These are phyloP conservation scores for Lipomyces anomalus DNA, from an alignment of 805 yeast species.

Conservation along the genomic window DNA sequence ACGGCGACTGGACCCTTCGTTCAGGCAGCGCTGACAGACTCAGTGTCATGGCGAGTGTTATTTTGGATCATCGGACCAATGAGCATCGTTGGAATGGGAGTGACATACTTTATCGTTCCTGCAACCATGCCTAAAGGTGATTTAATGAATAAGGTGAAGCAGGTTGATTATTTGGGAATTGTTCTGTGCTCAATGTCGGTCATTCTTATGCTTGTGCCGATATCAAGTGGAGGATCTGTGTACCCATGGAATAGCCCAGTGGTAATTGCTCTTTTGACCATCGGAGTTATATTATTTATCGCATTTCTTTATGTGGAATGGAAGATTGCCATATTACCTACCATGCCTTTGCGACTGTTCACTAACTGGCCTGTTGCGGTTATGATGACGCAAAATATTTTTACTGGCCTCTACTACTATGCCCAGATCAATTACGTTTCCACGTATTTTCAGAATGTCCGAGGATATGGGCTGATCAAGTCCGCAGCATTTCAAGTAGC, in stretches of 20 bases:
- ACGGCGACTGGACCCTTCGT: conserved; percentile 53
- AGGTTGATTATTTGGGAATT: conserved; percentile 52
- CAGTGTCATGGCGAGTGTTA: conserved; percentile 48
- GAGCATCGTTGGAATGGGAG: conserved; percentile 31
- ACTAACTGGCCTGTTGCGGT: conserved; percentile 35
- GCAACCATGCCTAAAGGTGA: conserved; percentile 38
- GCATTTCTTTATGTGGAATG: conserved; percentile 47
- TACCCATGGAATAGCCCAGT: conserved; percentile 49
- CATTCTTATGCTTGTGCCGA: conserved; percentile 49
- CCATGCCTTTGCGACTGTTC: conserved; percentile 48
- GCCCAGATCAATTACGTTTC: conserved; percentile 47
- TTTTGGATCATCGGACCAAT: conserved; percentile 46
- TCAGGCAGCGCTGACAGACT: conserved; percentile 46
- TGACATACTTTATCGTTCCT: conserved; percentile 29
- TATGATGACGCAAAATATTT: conserved; percentile 38
- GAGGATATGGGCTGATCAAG: conserved; percentile 37
- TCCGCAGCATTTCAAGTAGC: conserved; percentile 43
- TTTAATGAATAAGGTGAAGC: conserved; percentile 38
- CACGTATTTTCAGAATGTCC: conserved; percentile 44
- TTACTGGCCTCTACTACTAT: conserved; percentile 47
- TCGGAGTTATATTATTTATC: conserved; percentile 41
- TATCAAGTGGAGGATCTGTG: conserved; percentile 57
- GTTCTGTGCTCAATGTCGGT: conserved; percentile 44
- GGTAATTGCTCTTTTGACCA: conserved; percentile 24
- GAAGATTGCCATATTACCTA: conserved; percentile 46